These are phyloP conservation scores for Boletus pseudopeckii DNA, from an alignment of 768 basidiomycete species.

Conservation along the genomic window DNA sequence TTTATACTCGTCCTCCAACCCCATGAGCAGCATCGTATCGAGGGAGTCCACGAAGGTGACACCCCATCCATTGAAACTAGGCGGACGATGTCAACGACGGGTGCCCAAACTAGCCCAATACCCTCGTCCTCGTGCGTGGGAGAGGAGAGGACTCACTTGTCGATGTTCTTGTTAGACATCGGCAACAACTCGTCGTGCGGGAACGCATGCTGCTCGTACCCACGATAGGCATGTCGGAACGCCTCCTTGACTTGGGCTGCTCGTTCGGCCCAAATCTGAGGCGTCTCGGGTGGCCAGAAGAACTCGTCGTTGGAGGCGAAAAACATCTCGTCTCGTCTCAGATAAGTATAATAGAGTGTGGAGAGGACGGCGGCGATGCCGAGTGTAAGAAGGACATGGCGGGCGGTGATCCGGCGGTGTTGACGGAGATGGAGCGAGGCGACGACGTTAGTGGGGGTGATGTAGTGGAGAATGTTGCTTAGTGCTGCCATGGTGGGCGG, in stretches of 20 bases:
- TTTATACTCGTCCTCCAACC: conserved; percentile 63
- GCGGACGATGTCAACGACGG: not conserved
- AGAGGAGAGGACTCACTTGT: conserved; percentile 44
- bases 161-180: conserved; percentile 38
- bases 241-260: conserved; percentile 58
- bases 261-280: conserved; percentile 45
- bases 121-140: too few relatives aligned
- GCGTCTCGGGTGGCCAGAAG: conserved; percentile 9
- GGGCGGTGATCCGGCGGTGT: conserved; percentile 10
- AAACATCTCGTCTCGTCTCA: not conserved
- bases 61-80: conserved; percentile 79
- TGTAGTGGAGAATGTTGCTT: conserved; percentile 1
- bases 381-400: conserved; percentile 19
- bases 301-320: not conserved
- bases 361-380: conserved; percentile 7
- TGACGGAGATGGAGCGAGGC: not conserved
- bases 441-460: not conserved
- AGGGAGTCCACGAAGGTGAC: conserved; percentile 76
- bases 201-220: conserved; percentile 59
- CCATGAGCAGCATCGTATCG: conserved; percentile 84
- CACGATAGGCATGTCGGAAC: conserved; percentile 63
- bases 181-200: conserved; percentile 65
- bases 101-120: not conserved
- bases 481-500: not conserved
- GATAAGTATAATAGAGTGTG: conserved; percentile 18